Conservation (phyloP, 306 rosid species). For the Trifolium dubium region DNA sequence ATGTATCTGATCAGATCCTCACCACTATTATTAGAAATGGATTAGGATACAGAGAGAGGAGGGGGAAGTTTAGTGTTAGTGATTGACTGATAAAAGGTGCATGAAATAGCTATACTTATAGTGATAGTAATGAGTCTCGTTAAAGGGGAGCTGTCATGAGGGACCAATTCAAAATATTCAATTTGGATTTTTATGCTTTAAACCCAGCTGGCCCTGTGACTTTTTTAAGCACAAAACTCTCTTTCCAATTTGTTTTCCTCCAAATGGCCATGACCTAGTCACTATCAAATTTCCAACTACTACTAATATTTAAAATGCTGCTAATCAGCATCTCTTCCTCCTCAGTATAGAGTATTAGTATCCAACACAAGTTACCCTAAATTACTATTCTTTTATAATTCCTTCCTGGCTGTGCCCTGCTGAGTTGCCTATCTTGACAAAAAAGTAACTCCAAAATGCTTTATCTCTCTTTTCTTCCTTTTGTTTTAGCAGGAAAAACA, state of each 20-base stretch:
- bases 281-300: constrained; percentile 48
- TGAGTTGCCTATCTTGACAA: constrained; percentile 53
- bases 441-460: constrained; percentile 48
- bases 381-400: constrained; percentile 35
- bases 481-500: constrained; percentile 7
- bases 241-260: constrained; percentile 39
- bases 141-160: constrained; percentile 69
- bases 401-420: not conserved
- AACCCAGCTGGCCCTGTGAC: constrained; percentile 61
- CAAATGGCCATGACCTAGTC: constrained; percentile 33
- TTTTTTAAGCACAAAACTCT: constrained; percentile 18
- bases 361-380: constrained; percentile 7
- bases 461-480: constrained; percentile 25
- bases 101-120: constrained; percentile 54
- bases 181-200: constrained; percentile 33
- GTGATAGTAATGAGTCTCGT: constrained; percentile 56
- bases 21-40: constrained; percentile 26
- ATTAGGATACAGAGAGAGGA: not conserved
- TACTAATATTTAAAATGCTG: constrained; percentile 37
- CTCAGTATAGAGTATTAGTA: not conserved
- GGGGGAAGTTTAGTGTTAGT: constrained; percentile 24
- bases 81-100: constrained; percentile 46
- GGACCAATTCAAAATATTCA: constrained; percentile 54
- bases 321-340: constrained; percentile 24
- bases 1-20: constrained; percentile 44